Base-by-base conservation (phyloP, 139 green algal species). In the Microglena sp. region DNA sequence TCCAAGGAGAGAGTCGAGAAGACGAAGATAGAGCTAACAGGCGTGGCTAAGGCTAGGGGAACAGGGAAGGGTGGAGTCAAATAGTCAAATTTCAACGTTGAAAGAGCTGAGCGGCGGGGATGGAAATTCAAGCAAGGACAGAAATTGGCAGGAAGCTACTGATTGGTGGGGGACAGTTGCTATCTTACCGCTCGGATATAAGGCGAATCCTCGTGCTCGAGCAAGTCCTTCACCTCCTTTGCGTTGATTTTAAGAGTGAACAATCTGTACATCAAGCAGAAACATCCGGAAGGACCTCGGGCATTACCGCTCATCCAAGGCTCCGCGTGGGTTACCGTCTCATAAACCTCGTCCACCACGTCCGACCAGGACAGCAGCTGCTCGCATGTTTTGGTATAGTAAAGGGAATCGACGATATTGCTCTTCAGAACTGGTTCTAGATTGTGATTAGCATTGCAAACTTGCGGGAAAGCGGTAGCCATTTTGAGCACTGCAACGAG, bases 301-400 rank as follows among this genome's bases (percentile, higher is more conserved):
- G 87, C 90, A 60, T 97, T 98, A 54, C 92, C 90, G 66, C 79
- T 92, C 82, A 98, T 92, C 93, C 93, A 98, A 1, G 93, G 93
- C 82, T 98, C 93, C 2, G 96, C 85, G 62, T 97, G 72, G 11
- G 83, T 68, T 8, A 96, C 89, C 2, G 73, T 80, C 28, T 87
- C 70, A 57, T 82, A 91, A 31, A 92, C 88, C 44, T 96, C 83
- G 57, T 98, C 92, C 0, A 97, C 80, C 0, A 96, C 68, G 33
- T 95, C 86, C 2, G 79, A 50, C 76, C 74, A 89, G 5, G 68
- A 85, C 36, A 67, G 58, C 32, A 91, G 56, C 30, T 83, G 62
- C 11, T 69, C 54, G 62, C 79, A 89, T 0, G 80, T 89, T 18
- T 84, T 77, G 7, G 73, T 63, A 61, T 84, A 94, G 66, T 92